Percentiles rank a stretch among this genome's conserved stretches.
Evolutionary conservation across 2,329 filamentous ascomycete genomes (phyloP).

Genomic region (Aspergillus ochraceus): DNA sequence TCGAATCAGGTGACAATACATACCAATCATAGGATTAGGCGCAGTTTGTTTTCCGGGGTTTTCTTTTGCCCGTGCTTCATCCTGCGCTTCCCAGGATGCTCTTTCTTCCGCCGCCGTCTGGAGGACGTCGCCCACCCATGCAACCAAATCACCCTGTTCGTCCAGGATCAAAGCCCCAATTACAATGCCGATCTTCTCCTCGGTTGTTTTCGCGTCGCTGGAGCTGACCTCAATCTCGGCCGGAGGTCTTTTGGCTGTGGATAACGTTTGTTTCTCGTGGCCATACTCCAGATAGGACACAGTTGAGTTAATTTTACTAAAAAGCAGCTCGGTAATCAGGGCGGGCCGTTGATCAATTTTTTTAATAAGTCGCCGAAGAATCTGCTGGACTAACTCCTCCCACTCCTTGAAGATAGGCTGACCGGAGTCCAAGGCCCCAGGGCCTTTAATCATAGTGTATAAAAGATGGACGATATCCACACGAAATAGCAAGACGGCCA

Average conservation of each 20-base stretch:
- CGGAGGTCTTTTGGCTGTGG: constrained; percentile 66
- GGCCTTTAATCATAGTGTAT: constrained; percentile 88
- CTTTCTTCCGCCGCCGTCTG: constrained; percentile 69
- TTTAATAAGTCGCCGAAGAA: constrained; percentile 77
- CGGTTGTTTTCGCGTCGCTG: constrained; percentile 60
- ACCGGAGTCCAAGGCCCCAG: constrained; percentile 68
- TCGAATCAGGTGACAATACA: constrained; percentile 28
- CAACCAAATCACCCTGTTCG: constrained; percentile 71
- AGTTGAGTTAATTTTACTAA: constrained; percentile 84
- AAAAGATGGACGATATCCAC: constrained; percentile 88
- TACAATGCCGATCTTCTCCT: constrained; percentile 75
- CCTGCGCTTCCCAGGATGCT: constrained; percentile 72
- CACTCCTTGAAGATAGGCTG: constrained; percentile 78
- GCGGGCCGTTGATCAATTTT: constrained; percentile 85
- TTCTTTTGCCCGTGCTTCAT: constrained; percentile 58
- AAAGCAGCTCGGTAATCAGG: constrained; percentile 86
- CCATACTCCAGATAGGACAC: constrained; percentile 89
- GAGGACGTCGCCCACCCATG: constrained; percentile 77
- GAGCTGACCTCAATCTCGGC: constrained; percentile 82
- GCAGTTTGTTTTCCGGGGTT: constrained; percentile 28
- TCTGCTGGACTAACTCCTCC: constrained; percentile 83
- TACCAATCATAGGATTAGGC: constrained; percentile 45
- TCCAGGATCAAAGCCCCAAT: constrained; percentile 79
- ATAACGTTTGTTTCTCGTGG: constrained; percentile 74
- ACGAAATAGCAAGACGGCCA: constrained; percentile 83